Base-by-base conservation (phyloP, 306 rosid genomes). In the Phaseolus lunatus region DNA sequence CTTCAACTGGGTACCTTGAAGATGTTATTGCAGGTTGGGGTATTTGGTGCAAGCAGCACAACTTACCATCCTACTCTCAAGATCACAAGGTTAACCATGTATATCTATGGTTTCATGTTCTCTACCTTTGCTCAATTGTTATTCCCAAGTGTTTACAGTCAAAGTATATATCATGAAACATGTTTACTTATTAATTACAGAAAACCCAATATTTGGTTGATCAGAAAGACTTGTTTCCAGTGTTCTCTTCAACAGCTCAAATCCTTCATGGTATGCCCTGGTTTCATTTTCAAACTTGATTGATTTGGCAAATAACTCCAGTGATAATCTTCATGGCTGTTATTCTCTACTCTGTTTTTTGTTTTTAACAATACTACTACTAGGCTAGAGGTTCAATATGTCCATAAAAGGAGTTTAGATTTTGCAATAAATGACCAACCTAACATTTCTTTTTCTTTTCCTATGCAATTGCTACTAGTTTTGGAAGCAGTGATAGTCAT, bases 1-100 rank as follows among this genome's bases (percentile, higher is more conserved):
- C 84, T 37, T 79, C 86, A 7, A 75, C 71, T 71, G 86, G 89
- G 41, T 85, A 85, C 83, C 89, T 85, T 72, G 89, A 85, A 80
- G 89, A 85, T 85, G 89, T 84, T 66, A 79, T 85, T 53, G 64
- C 73, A 56, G 86, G 84, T 5, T 82, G 84, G 84, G 86, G 62
- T 57, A 75, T 66, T 76, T 82, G 89, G 89, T 80, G 78, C 78
- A 82, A 82, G 19, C 54, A 85, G 20, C 66, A 82, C 64, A 75
- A 66, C 29, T 67, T 78, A 43, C 61, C 80, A 65, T 35, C 79
- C 18, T 64, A 70, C 59, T 70, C 80, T 54, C 85, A 67, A 52
- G 72, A 85, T 62, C 85, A 81, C 62, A 73, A 62, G 83, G 88
- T 81, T 52, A 49, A 67, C 16, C 71, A 62, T 52, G 20, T 67